Base-by-base conservation (phyloP, 768 basidiomycete species). In the Lactifluus volemus region DNA sequence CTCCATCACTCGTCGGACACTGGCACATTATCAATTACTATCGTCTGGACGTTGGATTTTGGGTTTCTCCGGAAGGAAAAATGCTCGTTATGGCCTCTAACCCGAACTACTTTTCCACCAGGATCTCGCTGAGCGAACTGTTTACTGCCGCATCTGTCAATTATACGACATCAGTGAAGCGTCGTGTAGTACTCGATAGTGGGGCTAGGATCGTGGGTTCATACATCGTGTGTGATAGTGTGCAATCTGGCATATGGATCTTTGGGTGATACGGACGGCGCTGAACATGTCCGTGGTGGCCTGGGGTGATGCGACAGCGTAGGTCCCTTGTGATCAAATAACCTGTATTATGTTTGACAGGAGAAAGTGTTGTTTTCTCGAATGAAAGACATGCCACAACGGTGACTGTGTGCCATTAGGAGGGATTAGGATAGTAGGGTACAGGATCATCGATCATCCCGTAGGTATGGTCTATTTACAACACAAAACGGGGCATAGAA, bases 21-120 rank as follows among this genome's bases (percentile, higher is more conserved):
- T 25, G 25, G 25, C 25, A 54, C 47, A 21, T 64, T 19, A 9
- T 60, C 38, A 61, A 48, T 7, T 1, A 51, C 2, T 15, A 30
- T 17, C 55, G 63, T 41, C 21, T 61, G 44, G 59, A 64, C 41
- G 10, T 64, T 15, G 63, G 63, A 17, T 47, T 64, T 10, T 64
- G 63, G 63, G 29, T 32, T 11, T 19, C 19, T 11, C 39, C 39
- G 17, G 34, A 39, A 0, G 56, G 55, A 4, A 14, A 7, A 36
- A 32, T 25, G 47, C 63, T 64, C 32, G 47, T 58, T 4, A n/a
- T 64, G 17, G 60, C 39, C 15, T n/a, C 50, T 45, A 64, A 61
- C n/a, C 29, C 61, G 59, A 64, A 64, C 45, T 58, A 61, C 19
- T 49, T 42, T 9, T 4, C 57, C 21, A 30, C 14, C 15, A 38